Evolutionary conservation across 2,329 filamentous ascomycete genomes (phyloP), one percentile per base, ranked within the genome.

Genomic region (Paraphoma sp.): DNA sequence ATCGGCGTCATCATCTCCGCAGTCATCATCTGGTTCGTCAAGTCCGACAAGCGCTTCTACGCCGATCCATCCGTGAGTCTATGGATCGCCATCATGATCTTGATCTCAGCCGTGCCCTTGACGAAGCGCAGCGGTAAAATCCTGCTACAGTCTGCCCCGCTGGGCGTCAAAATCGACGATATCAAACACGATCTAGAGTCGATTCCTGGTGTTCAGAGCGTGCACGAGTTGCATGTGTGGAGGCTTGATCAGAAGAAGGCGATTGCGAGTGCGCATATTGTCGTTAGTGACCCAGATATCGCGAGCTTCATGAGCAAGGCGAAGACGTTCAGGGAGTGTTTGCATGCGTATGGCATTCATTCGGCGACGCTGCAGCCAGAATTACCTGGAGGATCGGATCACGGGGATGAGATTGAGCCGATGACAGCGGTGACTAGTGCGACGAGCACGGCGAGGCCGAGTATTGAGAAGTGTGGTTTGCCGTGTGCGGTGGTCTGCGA

Each of bases 201-300:
- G 74, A 87, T 92, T 36, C 83, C 86, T 0, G 89, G 89, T 0
- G 82, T 92, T 16, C 72, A 85, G 17, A 87, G 87, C 0, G 82
- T 92, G 12, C 89, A 92, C 61, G 88, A 92, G 64, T 79, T 93
- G 14, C 89, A 91, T 63, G 84, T 92, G 59, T 93, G 90, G 89
- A 83, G 86, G 2, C 81, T 93, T 3, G 86, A 89, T 68, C 89
- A 93, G 75, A 81, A 82, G 49, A 91, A 90, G 67, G 81, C 85
- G 4, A 81, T 92, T 45, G 90, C 90, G 7, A 87, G 87, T 0
- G 89, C 87, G 1, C 89, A 92, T 68, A 78, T 93, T 1, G 81
- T 89, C 0, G 83, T 92, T 14, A 81, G 83, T 1, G 83, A 86
- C 58, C 79, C 82, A 49, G 82, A 82, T 8, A 74, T 90, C 23